Evolutionary conservation across 345 rosid genomes (phyloP), one percentile per base, ranked within the genome.

Genomic region (Litchi chinensis): DNA sequence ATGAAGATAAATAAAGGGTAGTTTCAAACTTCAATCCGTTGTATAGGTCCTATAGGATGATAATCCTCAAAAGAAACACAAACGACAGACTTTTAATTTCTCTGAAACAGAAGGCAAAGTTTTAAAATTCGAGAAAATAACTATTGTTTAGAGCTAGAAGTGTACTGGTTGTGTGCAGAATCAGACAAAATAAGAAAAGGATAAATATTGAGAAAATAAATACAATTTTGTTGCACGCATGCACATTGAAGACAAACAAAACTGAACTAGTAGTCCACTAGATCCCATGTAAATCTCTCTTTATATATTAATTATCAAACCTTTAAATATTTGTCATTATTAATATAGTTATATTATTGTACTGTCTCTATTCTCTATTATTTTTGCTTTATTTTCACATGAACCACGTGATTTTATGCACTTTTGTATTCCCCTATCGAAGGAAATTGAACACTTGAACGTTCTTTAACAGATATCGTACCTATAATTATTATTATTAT

Each of bases 341-440:
- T 71, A 50, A 24, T 12, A 13, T 11, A 44, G 44, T 44, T 11
- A 3, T n/a, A 41, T 41, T 37, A 39, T 67, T 5, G 11, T 46
- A 11, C 37, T 32, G 37, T 32, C 37, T 32, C 37, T 32, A 3
- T 32, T 32, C 37, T 32, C 37, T 3, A 32, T 32, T 32, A 32
- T 32, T 3, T 19, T 10, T 21, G 40, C 13, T 54, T 71, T 54
- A 8, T 13, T 28, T 15, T 8, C 37, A 16, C 75, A 54, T 54
- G 64, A 71, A 71, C 8, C 75, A 71, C 75, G 75, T 71, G 75
- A 32, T 9, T 19, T 18, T 71, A 54, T 71, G 52, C 21, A 16
- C 24, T 28, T 52, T 71, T 52, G 24, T 71, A 52, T 52, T 71
- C 60, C 3, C 19, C 2, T 68, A 22, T 57, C n/a, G 63, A 57